Base-by-base conservation (phyloP, 495 filamentous ascomycete genomes). In the Aspergillus heteromorphus region DNA sequence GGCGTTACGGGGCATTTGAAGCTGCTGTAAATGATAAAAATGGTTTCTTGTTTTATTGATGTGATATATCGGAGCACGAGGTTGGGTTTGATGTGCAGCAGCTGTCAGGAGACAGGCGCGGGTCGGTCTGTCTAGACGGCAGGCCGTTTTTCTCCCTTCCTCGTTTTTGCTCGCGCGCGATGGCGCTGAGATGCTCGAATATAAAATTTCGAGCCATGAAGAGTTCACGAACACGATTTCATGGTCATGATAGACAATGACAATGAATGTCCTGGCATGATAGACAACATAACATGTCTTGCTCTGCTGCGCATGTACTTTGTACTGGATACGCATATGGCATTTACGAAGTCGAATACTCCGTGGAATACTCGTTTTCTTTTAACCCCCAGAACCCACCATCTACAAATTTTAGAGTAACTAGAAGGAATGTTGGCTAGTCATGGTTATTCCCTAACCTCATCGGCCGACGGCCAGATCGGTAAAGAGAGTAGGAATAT, bases 401-500 rank as follows among this genome's bases (percentile, higher is more conserved):
- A 11, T 18, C 29, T 19, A 29, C 18, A 49, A 38, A 38, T 9
- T n/a, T 19, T 8, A 18, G 6, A 1, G 6, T 13, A 14, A 16
- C 29, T 10, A 49, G 27, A 56, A 54, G 53, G 64, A 61, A 86
- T 91, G 86, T 90, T 83, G 83, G 74, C 73, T 69, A 66, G 82
- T 80, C 81, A 90, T 89, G 87, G 87, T 91, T 92, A 84, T 66
- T 83, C 87, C 83, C 84, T 78, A 84, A 80, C 86, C 78, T 88
- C 87, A 92, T 68, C 60, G 76, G 80, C 84, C 88, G 74, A 91
- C 80, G 88, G 83, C 80, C 87, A 71, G 49, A 66, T 89, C 79
- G 81, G 85, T 73, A 83, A 87, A 88, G 82, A 77, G 83, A 79
- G 73, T 73, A 83, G 88, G 87, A 92, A 92, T 92, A 89, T 91